These are phyloP conservation scores for Boeremia lycopersici DNA, from an alignment of 2,329 filamentous ascomycete species.

Conservation along the genomic window DNA sequence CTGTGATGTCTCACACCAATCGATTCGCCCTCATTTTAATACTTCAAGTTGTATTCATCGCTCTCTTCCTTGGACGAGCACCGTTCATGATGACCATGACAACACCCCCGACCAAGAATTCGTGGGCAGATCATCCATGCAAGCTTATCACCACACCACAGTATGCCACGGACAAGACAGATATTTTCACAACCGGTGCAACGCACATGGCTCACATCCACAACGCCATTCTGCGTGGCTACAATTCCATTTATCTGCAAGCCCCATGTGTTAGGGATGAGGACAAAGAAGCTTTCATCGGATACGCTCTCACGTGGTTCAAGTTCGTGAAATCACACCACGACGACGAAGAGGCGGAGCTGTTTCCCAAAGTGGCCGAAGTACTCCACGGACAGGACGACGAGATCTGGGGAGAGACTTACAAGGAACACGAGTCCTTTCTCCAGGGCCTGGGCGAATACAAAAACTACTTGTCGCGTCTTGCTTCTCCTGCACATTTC, in stretches of 20 bases:
- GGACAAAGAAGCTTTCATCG: conserved; percentile 45
- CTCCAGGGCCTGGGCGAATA: conserved; percentile 33
- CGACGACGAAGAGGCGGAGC: conserved; percentile 44
- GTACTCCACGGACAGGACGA: conserved; percentile 29
- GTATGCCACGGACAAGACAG: conserved; percentile 40
- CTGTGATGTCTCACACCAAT: conserved; percentile 1
- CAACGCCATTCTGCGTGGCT: conserved; percentile 49
- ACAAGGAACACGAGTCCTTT: conserved; percentile 44
- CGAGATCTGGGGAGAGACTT: conserved; percentile 39
- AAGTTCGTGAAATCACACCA: conserved; percentile 45
- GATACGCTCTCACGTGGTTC: conserved; percentile 44
- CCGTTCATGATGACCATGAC: conserved; percentile 14
- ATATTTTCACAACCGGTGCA: conserved; percentile 43
- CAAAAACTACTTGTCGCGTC: conserved; percentile 30
- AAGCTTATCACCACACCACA: conserved; percentile 37
- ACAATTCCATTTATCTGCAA: conserved; percentile 51
- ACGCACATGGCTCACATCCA: conserved; percentile 49
- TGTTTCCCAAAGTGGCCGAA: conserved; percentile 45
- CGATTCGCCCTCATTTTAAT: conserved; percentile 12
- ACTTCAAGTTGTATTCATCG: conserved; percentile 14
- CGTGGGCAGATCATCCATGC: conserved; percentile 42
- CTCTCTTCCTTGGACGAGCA: conserved; percentile 15
- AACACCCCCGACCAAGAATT: conserved; percentile 14
- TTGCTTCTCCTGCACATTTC: conserved; percentile 30
- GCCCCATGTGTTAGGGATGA: conserved; percentile 37